Conservation (phyloP, 306 rosid species). For the Trifolium subterraneum region DNA sequence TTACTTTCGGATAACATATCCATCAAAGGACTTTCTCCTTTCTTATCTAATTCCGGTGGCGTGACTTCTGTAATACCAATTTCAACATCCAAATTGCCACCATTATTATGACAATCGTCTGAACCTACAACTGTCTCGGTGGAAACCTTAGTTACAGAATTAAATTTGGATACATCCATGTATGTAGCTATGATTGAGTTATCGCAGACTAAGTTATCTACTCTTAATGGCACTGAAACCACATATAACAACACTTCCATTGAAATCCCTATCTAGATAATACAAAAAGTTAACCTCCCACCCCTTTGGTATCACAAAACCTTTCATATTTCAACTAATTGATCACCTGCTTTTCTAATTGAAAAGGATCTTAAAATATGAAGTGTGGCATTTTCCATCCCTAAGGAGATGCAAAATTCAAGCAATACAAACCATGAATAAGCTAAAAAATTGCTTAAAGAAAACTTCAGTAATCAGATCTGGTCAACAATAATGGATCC, state of each 20-base stretch:
- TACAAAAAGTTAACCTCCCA: slow-evolving; percentile 63
- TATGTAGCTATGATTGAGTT: slow-evolving; percentile 59
- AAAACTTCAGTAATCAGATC: slow-evolving; percentile 75
- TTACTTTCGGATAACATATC: slow-evolving; percentile 61
- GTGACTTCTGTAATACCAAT: slow-evolving; percentile 40
- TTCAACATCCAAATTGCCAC: slow-evolving; percentile 55
- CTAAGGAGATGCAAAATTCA: slow-evolving; percentile 48
- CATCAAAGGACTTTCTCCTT: slow-evolving; percentile 43
- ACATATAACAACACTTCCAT: slow-evolving; percentile 83
- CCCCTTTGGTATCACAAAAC: slow-evolving; percentile 62
- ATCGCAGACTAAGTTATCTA: slow-evolving; percentile 84
- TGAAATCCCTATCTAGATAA: slow-evolving; percentile 64
- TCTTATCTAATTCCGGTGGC: slow-evolving; percentile 49
- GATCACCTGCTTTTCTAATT: slow-evolving; percentile 54
- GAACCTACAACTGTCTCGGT: slow-evolving; percentile 48
- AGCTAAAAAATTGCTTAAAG: slow-evolving; percentile 58
- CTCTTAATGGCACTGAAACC: slow-evolving; percentile 68
- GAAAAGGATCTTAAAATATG: slow-evolving; percentile 61
- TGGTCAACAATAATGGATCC: slow-evolving; percentile 76
- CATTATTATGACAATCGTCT: slow-evolving; percentile 46
- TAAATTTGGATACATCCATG: slow-evolving; percentile 75
- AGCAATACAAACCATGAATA: slow-evolving; percentile 51
- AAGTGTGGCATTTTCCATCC: slow-evolving; percentile 69
- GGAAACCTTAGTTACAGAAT: slow-evolving; percentile 60
- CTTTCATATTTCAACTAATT: slow-evolving; percentile 71